These are phyloP conservation scores for Suillus subaureus DNA, from an alignment of 768 basidiomycete genomes.

Conservation along the genomic window DNA sequence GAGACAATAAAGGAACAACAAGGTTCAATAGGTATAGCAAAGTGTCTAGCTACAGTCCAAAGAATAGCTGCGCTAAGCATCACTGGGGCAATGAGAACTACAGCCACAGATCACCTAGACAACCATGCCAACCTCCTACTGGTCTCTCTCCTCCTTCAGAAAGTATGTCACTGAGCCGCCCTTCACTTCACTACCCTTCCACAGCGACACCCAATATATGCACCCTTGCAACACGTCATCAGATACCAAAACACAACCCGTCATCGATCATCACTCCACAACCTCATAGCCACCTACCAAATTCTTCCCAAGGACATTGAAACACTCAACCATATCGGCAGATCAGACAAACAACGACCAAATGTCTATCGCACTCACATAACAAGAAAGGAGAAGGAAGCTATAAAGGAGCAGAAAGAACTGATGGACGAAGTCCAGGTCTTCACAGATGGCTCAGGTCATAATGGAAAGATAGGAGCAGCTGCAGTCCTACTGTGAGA, in stretches of 20 bases:
- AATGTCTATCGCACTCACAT: neutral
- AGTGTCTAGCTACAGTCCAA: conserved; percentile 15
- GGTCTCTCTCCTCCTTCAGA: neutral
- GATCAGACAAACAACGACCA: neutral
- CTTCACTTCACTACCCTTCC: conserved; percentile 15
- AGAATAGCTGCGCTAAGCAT: conserved; percentile 11
- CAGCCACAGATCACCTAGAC: conserved; percentile 14
- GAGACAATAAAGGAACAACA: neutral
- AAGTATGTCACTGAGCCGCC: neutral
- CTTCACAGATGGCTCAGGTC: neutral
- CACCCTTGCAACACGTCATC: accelerated
- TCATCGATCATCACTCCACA: conserved; percentile 17
- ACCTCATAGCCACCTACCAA: conserved; percentile 10
- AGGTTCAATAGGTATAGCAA: neutral
- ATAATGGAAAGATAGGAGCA: neutral
- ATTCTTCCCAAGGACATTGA: neutral
- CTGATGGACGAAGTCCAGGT: neutral
- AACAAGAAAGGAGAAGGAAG: neutral
- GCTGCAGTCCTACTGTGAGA: neutral
- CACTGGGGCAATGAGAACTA: conserved; percentile 10
- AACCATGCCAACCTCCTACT: conserved; percentile 13
- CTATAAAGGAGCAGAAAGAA: neutral
- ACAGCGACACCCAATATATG: conserved; percentile 7
- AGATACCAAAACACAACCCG: neutral
- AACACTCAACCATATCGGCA: neutral